These are phyloP conservation scores for Calonectria multiphialidica DNA, from an alignment of 2,329 filamentous ascomycete species.

Conservation along the genomic window DNA sequence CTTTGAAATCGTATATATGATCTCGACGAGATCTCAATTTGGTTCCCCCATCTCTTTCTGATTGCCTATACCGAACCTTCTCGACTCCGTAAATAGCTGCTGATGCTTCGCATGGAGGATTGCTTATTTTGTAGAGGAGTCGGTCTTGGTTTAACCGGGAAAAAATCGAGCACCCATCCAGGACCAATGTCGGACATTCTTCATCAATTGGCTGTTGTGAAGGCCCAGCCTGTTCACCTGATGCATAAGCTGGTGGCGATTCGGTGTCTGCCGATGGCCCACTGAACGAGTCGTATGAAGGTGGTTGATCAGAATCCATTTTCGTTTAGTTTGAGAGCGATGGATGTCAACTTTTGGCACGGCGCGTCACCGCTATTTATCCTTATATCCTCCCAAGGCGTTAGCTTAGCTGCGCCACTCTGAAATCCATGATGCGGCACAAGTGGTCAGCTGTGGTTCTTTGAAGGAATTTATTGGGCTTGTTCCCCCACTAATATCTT, in stretches of 20 bases:
- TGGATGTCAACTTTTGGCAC: too few relatives aligned
- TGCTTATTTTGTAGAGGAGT: constrained; percentile 43
- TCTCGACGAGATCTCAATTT: constrained; percentile 36
- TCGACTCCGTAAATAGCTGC: constrained; percentile 37
- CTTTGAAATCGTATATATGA: constrained; percentile 46
- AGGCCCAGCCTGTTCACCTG: background rate
- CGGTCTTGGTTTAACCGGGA: constrained; percentile 30
- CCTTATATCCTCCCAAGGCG: background rate
- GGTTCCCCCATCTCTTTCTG: constrained; percentile 21
- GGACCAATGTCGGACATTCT: constrained; percentile 33
- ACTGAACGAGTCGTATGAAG: background rate
- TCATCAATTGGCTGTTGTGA: constrained; percentile 15
- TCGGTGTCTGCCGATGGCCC: background rate
- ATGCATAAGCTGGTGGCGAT: background rate
- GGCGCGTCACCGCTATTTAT: background rate
- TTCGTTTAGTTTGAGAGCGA: background rate
- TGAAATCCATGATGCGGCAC: background rate
- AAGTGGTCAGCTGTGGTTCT: background rate
- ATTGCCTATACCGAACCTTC: constrained; percentile 42
- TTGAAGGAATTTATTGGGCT: background rate
- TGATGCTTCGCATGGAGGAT: constrained; percentile 33
- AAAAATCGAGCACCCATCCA: constrained; percentile 38
- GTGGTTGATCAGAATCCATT: constrained; percentile 5
- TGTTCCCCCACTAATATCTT: background rate
- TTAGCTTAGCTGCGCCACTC: background rate